Conservation (phyloP, 2,329 filamentous ascomycete species). For the Xylaria sp. region DNA sequence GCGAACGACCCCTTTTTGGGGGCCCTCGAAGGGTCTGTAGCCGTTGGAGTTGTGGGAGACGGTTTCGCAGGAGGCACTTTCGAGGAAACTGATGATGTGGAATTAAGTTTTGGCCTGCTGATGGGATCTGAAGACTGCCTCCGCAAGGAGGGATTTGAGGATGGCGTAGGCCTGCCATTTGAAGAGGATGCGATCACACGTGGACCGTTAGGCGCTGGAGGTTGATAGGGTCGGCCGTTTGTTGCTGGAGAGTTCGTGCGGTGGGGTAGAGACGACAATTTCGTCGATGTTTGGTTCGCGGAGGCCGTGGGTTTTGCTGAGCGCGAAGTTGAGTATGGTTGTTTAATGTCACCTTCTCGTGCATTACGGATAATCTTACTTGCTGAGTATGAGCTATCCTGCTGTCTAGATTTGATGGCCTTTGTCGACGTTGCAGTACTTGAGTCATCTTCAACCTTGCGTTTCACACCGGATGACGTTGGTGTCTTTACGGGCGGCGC, state of each 20-base stretch:
- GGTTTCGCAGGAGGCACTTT: slow-evolving; percentile 31
- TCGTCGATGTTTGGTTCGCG: slow-evolving; percentile 29
- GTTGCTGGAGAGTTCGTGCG: slow-evolving; percentile 30
- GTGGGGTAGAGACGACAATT: slow-evolving; percentile 35
- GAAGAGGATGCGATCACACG: slow-evolving; percentile 19
- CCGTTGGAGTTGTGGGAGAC: slow-evolving; percentile 32
- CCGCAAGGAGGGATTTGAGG: slow-evolving; percentile 12
- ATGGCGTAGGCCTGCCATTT: slow-evolving; percentile 23
- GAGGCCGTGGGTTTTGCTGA: slow-evolving; percentile 29
- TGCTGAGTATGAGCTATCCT: slow-evolving; percentile 34
- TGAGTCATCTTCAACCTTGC: slow-evolving; percentile 59
- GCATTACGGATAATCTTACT: slow-evolving; percentile 32
- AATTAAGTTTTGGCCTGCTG: slow-evolving; percentile 28
- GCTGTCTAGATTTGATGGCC: slow-evolving; percentile 32
- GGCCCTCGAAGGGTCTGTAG: slow-evolving; percentile 39
- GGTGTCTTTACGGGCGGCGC: slow-evolving; percentile 35
- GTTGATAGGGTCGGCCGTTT: slow-evolving; percentile 32
- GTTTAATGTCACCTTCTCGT: slow-evolving; percentile 28
- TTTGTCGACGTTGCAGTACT: slow-evolving; percentile 30
- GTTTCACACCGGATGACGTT: slow-evolving; percentile 48
- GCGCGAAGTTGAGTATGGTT: slow-evolving; percentile 26
- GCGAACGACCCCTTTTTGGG: slow-evolving; percentile 76
- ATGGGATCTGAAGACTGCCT: slow-evolving; percentile 25
- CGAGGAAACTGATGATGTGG: slow-evolving; percentile 17
- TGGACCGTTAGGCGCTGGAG: slow-evolving; percentile 26